Evolutionary conservation across 2,329 filamentous ascomycete species (phyloP), one percentile per base, ranked within the genome.

Genomic region (Colletotrichum costaricense): DNA sequence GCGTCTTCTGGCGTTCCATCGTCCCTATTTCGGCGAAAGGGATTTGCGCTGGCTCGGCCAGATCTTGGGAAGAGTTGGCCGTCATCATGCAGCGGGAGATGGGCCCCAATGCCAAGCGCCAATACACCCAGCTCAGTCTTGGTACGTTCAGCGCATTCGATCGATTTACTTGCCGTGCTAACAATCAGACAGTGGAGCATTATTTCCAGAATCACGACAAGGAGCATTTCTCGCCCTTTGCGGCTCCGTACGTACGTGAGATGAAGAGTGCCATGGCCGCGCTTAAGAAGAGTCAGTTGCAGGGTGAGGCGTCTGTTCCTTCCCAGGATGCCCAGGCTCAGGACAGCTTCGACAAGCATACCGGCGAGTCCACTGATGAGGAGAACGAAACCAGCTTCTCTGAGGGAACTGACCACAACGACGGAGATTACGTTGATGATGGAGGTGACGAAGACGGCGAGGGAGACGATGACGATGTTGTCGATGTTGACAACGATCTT

Each of bases 1-100:
- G 76, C 1, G 79, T 84, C 74, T 89, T 89, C 76, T 90, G 88
- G 88, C 78, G 78, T 9, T 74, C 75, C 3, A 77, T 84, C 30
- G 76, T 87, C 1, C 80, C 83, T 0, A 76, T 78, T 7, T 86
- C 85, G 0, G 77, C 80, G 2, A 84, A 82, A 65, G 78, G 81
- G 3, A 72, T 74, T 28, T 80, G 78, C 9, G 67, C 73, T 7
- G 75, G 80, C 62, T 67, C 59, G 3, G 78, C 79, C 12, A 78
- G 79, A 63, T 73, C 76, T 33, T 87, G 85, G 85, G 78, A 79
- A 2, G 65, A 80, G 12, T 81, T 85, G 26, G 83, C 83, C 4
- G 63, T 66, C 0, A 75, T 80, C 5, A 87, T 87, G 86, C 81
- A 83, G 38, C 42, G 68, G 6, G 76, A 69, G 4, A 81, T 87